phyloP scores from a whole-genome alignment of 768 basidiomycete species.

The Amanita jacksonii region DNA sequence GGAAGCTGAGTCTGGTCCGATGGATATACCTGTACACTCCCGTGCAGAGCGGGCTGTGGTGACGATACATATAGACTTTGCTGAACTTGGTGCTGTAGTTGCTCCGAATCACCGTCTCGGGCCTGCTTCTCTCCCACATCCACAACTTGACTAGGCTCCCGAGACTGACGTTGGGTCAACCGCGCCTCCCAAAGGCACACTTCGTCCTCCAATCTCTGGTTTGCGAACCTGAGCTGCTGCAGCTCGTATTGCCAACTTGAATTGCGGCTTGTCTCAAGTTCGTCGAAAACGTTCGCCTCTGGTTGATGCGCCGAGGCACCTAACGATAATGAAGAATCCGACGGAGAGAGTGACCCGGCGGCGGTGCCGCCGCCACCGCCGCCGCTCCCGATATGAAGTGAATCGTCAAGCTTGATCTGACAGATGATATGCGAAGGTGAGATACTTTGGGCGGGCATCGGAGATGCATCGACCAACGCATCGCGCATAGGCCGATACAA shows the following conservation, averaged over 20 bases:
- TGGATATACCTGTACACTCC: background rate
- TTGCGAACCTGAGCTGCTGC: conserved; percentile 70
- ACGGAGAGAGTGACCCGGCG: too few species aligned
- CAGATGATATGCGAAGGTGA: conserved; percentile 27
- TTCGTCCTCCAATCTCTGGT: conserved; percentile 57
- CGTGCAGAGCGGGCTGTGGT: background rate
- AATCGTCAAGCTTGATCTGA: conserved; percentile 25
- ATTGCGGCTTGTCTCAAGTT: conserved; percentile 54
- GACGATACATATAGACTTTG: background rate
- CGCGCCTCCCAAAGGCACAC: conserved; percentile 23
- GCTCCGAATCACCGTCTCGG: background rate
- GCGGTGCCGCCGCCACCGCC: too few species aligned
- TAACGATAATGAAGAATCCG: conserved; percentile 5
- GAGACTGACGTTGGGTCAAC: background rate
- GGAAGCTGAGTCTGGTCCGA: background rate
- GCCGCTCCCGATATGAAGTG: conserved; percentile 6
- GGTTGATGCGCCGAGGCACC: background rate
- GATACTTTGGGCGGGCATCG: conserved; percentile 15
- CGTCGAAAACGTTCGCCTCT: conserved; percentile 50
- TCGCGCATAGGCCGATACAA: conserved; percentile 23
- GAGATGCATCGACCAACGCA: conserved; percentile 2
- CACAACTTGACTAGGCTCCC: background rate
- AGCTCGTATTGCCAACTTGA: conserved; percentile 94
- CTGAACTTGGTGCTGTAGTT: background rate
- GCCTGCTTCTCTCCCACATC: background rate